Evolutionary conservation across 805 yeast species (phyloP).

Genomic region (Candida qinlingensis): DNA sequence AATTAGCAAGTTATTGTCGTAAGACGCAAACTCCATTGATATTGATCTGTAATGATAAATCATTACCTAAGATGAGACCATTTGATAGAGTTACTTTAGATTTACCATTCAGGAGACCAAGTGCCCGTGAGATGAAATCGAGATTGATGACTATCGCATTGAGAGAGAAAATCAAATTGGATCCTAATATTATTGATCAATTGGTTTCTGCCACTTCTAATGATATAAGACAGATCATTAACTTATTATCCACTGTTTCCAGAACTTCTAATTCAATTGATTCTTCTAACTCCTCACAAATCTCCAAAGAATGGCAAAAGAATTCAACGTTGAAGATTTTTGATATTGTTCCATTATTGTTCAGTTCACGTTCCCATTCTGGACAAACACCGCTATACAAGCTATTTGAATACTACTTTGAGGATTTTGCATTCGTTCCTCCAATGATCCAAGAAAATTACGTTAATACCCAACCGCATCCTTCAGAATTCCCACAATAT

Average conservation of each 20-base stretch:
- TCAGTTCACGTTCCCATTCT: constrained; percentile 57
- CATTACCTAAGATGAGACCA: constrained; percentile 92
- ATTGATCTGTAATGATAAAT: constrained; percentile 87
- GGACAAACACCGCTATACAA: constrained; percentile 59
- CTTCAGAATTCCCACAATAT: constrained; percentile 24
- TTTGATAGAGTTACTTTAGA: constrained; percentile 81
- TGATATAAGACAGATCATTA: constrained; percentile 92
- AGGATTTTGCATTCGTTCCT: constrained; percentile 92
- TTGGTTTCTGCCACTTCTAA: constrained; percentile 80
- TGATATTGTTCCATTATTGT: constrained; percentile 70
- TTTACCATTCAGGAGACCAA: constrained; percentile 84
- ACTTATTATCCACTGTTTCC: constrained; percentile 79
- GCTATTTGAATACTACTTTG: constrained; percentile 83
- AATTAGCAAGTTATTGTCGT: constrained; percentile 79
- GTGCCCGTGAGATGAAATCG: constrained; percentile 72
- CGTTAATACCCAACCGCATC: constrained; percentile 55
- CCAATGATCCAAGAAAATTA: constrained; percentile 96
- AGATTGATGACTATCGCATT: constrained; percentile 87
- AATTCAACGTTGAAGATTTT: constrained; percentile 88
- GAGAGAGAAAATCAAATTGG: constrained; percentile 75
- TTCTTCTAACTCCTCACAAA: constrained; percentile 54
- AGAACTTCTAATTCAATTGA: constrained; percentile 63
- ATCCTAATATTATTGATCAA: constrained; percentile 75
- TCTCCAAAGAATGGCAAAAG: constrained; percentile 77
- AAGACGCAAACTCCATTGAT: constrained; percentile 87